Percentiles rank a stretch among this genome's conserved stretches.
These are phyloP conservation scores for Lactarius indigo DNA, from an alignment of 768 basidiomycete genomes.

Conservation along the genomic window DNA sequence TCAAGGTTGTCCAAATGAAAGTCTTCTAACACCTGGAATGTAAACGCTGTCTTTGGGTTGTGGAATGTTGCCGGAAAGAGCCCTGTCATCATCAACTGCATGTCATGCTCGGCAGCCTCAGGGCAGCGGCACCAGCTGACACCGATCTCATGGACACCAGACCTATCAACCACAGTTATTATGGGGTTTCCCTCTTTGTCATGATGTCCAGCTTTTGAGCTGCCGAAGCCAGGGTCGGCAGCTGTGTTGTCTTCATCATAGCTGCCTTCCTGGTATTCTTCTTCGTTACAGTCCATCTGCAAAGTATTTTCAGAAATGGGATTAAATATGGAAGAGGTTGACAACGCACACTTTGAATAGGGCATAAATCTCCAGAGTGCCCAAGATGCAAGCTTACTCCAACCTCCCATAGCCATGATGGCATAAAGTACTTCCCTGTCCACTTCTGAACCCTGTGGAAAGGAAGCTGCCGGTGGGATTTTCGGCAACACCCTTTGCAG, in stretches of 20 bases:
- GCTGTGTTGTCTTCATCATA: background rate
- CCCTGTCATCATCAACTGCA: background rate
- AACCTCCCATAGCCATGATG: constrained; percentile 4
- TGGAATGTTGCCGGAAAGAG: no score
- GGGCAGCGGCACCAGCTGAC: constrained; percentile 3
- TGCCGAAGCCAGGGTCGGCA: background rate
- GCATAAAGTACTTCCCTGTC: background rate
- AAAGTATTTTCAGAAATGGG: background rate
- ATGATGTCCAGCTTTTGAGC: no score
- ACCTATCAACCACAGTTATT: background rate
- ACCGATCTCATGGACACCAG: background rate
- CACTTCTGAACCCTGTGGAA: constrained; percentile 9
- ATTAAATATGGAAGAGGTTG: background rate
- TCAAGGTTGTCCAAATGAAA: no score
- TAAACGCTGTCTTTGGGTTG: no score
- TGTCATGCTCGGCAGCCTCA: background rate
- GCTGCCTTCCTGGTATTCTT: no score
- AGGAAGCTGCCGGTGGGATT: background rate
- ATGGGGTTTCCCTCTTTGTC: background rate
- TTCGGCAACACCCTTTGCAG: background rate
- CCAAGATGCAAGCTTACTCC: constrained; percentile 6
- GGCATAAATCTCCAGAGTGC: background rate
- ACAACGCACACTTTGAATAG: no score
- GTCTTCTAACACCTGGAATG: no score
- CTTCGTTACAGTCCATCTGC: background rate